Evolutionary conservation across 1,284 basidiomycete species (phyloP), one percentile per base, ranked within the genome.

Genomic region (Pterula multifida): DNA sequence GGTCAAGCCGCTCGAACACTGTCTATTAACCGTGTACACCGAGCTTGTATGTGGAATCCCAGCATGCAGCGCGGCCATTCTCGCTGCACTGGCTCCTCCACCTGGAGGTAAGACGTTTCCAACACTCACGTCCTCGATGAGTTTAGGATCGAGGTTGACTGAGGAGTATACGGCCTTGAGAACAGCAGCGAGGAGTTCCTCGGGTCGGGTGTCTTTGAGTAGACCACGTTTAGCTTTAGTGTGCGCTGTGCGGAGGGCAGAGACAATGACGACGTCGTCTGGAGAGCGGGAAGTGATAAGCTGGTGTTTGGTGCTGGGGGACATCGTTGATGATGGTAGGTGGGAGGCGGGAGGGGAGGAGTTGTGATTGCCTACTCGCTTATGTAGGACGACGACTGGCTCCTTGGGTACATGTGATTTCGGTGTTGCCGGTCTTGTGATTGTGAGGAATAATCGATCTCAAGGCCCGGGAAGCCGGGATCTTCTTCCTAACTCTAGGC

Each of bases 21-120:
- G 92, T 51, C 95, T 75, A 73, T 98, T 98, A 56, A 97, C 75
- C 13, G 94, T 95, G 70, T 87, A 85, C 66, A 98, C 68, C 21
- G 89, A 68, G 2, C 81, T 71, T 6, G 85, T 82, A 60, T 85
- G 73, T 23, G 95, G 94, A 60, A 97, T 92, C 32, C 95, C 94
- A 52, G 95, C 87, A 65, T 87, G 81, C 45, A 98, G 76, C 46
- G 86, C 81, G 26, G 94, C 95, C 91, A 97, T 96, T 56, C 95
- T 83, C n/a, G 93, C 92, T 13, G 82, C 82, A 47, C 68, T 79
- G 3, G 94, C 91, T 51, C 94, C 95, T 60, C 94, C 92, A 45
- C 85, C 90, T 12, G 94, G 80, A 15, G 92, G 90, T 25, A 98
- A 82, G 45, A 97, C 95, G 63, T 93, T 98, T 47, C 95, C 94